Evolutionary conservation across 352 stramenopile species (phyloP), one percentile per base, ranked within the genome.

Genomic region (Pythium rhizo-oryzae): DNA sequence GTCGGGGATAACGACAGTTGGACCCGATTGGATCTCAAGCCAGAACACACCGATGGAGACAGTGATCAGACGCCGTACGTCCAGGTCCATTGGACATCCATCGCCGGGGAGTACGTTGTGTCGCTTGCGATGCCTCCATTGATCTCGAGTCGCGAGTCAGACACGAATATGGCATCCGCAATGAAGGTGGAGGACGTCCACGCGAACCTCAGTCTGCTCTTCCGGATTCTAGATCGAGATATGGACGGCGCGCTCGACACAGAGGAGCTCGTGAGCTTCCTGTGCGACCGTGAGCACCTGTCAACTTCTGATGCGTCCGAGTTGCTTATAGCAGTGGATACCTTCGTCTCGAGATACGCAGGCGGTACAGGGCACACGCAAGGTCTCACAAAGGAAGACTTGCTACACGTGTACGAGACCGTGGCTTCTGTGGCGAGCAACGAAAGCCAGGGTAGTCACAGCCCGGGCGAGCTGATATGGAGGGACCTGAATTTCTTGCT

Each of bases 201-300:
- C 4, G 46, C 49, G 18, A 87, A 85, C 28, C 25, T 87, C 23
- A 54, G 72, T 47, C 67, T 88, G 18, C 52, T 79, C 33, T 87
- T 89, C 24, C 60, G 78, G 16, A 80, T 73, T 49, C 65, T 91
- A 21, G 82, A 91, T 23, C 58, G 67, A 12, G 69, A 86, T 28
- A 75, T 79, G 67, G 65, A 87, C 35, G 75, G 73, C 16, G 33
- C 52, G 19, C 44, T 87, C 50, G 71, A 69, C 1, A 39, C 47
- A 0, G 37, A 35, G 2, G 72, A 89, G 35, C 61, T 87, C 9
- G 12, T 28, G 2, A 37, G 54, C 8, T 81, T 88, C 57, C 39
- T 82, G n/a, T 60, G 73, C 13, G 21, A 55, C 1, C 58, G 73
- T n/a, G 72, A 86, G 46, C 61, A 43, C 11, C 7, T 59, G 8